Base-by-base conservation (phyloP, 352 stramenopile species). In the Phytophthora aleatoria region DNA sequence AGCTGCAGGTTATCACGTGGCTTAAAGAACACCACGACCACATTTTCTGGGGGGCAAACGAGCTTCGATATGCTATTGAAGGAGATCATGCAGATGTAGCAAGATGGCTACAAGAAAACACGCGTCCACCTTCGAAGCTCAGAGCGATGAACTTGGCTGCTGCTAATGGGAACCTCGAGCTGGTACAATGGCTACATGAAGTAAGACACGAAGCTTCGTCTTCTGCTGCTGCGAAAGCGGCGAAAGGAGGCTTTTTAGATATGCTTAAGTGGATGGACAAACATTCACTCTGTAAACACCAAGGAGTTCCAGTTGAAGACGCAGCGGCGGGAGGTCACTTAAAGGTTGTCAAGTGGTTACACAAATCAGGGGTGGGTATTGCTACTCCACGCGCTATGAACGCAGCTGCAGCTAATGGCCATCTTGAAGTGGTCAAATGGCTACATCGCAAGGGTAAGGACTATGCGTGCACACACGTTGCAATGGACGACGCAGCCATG, bases 401-500 rank as follows among this genome's bases (percentile, higher is more conserved):
- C 39, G 51, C 47, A 15, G 69, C 69, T 12, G 69, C 69, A n/a
- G 61, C 47, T 2, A 66, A 67, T 27, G 66, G 66, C 2, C 65
- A 74, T 35, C 36, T 74, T 1, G 65, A 74, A 2, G 52, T 74
- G 26, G 38, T 72, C 36, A 72, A 65, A 45, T 77, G 69, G 69
- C 56, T 77, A 11, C 69, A 74, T 59, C 59, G 60, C 5, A 71
- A 59, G 1, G 58, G 58, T 7, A 67, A 83, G 15, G 45, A 50
- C 0, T 71, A 68, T 27, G 60, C 59, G 3, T 68, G 69, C 11
- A 68, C 60, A 2, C 60, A 65, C 26, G 39, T 71, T 8, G 73
- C 75, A 0, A 85, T 87, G 73, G 73, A 78, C 5, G 44, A 72
- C 5, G 76, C 78, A 2, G 78, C 74, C 0, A 74, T 69, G n/a